A percentile compares a stretch with the other conserved stretches of the same genome.
These are phyloP conservation scores for Argentina anserina DNA, from an alignment of 306 rosid species.

Conservation along the genomic window DNA sequence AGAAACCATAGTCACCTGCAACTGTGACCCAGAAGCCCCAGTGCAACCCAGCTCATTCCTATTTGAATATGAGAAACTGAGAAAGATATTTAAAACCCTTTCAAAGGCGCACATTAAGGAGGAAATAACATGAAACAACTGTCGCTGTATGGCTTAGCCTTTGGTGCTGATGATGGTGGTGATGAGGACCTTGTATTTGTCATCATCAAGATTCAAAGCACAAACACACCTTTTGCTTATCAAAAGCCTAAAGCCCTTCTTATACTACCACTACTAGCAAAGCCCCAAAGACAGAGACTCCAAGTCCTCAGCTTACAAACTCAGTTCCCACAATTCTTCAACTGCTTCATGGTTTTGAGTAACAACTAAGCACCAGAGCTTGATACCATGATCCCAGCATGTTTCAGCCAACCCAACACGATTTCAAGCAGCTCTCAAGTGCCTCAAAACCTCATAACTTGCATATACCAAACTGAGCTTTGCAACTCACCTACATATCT, in stretches of 20 bases:
- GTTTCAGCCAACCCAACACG: slow-evolving; percentile 74
- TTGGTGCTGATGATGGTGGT: slow-evolving; percentile 37
- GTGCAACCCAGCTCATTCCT: slow-evolving; percentile 53
- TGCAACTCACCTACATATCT: slow-evolving; percentile 48
- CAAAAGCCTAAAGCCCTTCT: slow-evolving; percentile 10
- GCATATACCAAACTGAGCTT: slow-evolving; percentile 63
- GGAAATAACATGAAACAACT: slow-evolving; percentile 31
- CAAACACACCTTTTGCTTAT: slow-evolving; percentile 16
- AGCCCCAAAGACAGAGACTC: neutral
- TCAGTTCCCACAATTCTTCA: neutral
- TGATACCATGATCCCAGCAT: slow-evolving; percentile 62
- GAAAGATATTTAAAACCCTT: slow-evolving; percentile 17
- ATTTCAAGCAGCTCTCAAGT: slow-evolving; percentile 40
- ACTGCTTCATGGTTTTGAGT: slow-evolving; percentile 24
- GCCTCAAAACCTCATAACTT: slow-evolving; percentile 54
- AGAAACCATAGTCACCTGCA: slow-evolving; percentile 26
- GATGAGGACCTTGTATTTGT: slow-evolving; percentile 18
- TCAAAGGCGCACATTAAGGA: slow-evolving; percentile 65
- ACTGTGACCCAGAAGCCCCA: slow-evolving; percentile 33
- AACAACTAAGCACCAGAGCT: slow-evolving; percentile 16
- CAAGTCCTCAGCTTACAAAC: neutral
- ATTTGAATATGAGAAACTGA: slow-evolving; percentile 21
- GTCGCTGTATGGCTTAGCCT: slow-evolving; percentile 21
- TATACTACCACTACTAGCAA: slow-evolving; percentile 3
- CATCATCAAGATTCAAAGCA: slow-evolving; percentile 33